Base-by-base conservation (phyloP, 192 early-diverging fungal genomes). In the Hyaloraphidium curvatum region DNA sequence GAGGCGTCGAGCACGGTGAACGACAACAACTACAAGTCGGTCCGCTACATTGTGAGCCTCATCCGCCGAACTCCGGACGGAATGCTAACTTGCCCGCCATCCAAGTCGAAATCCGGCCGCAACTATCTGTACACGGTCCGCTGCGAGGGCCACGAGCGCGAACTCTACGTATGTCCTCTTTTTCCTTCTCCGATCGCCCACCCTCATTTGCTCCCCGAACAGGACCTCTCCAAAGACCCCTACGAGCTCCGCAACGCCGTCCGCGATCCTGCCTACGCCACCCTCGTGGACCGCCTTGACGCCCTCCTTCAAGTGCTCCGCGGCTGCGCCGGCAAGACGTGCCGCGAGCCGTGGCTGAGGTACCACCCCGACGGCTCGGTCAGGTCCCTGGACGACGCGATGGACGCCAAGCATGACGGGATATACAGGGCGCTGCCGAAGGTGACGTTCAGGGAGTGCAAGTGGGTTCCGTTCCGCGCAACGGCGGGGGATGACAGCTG, bases 131-230 rank as follows among this genome's bases (percentile, higher is more conserved):
- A 74, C 52, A 55, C 72, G 17, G 65, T 67, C n/a, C 7, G 7
- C 30, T 76, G 74, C 72, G 73, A 71, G 56, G 74, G 69, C 2
- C 67, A 68, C 30, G 74, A 76, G 31, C 65, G 68, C 48, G 74
- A 76, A 54, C 61, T 69, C 30, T 80, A 75, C 7, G 33, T 37
- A 37, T n/a, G 33, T 37, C 7, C 33, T n/a, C 33, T 37, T 37
- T n/a, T 37, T 37, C 33, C n/a, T n/a, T 7, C 33, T n/a, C n/a
- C 33, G n/a, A 37, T n/a, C n/a, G 9, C 33, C 7, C 7, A 37
- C 33, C 33, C 33, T 11, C 33, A n/a, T n/a, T 37, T n/a, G n/a
- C n/a, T n/a, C 33, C 7, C 33, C 33, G n/a, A n/a, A 7, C n/a
- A 37, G 50, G 65, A 77, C 52, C 50, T 76, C 19, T 64, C 57